These are phyloP conservation scores for Botrytis fragariae DNA, from an alignment of 2,329 filamentous ascomycete genomes.

Conservation along the genomic window DNA sequence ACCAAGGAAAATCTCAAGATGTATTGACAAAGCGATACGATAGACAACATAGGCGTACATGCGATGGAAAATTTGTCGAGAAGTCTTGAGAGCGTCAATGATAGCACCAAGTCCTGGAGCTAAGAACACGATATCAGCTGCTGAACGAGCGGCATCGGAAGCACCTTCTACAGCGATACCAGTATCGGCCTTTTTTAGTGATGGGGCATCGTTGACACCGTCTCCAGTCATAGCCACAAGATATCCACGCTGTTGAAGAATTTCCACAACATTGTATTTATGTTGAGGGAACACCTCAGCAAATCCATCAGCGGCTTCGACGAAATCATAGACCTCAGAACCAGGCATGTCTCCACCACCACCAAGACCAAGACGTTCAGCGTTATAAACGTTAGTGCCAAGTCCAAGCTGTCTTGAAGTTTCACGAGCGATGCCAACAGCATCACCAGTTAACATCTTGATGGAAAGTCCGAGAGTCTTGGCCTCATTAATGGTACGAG, in stretches of 20 bases:
- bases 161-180: slow-evolving; percentile 93
- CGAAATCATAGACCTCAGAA: slow-evolving; percentile 92
- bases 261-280: slow-evolving; percentile 93
- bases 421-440: slow-evolving; percentile 88
- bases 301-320: slow-evolving; percentile 92
- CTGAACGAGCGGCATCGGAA: slow-evolving; percentile 85
- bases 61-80: slow-evolving; percentile 91
- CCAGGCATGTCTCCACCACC: slow-evolving; percentile 90
- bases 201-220: slow-evolving; percentile 91
- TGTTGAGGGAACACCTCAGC: slow-evolving; percentile 93
- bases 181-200: slow-evolving; percentile 92
- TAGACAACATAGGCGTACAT: slow-evolving; percentile 97
- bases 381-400: slow-evolving; percentile 91
- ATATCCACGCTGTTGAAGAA: slow-evolving; percentile 89
- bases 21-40: slow-evolving; percentile 87
- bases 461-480: slow-evolving; percentile 84
- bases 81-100: slow-evolving; percentile 89
- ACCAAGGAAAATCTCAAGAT: slow-evolving; percentile 87
- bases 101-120: slow-evolving; percentile 88
- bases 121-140: slow-evolving; percentile 91
- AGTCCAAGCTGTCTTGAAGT: slow-evolving; percentile 88
- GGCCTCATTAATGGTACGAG: slow-evolving; percentile 85
- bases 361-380: slow-evolving; percentile 85
- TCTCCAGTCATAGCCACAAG: slow-evolving; percentile 96
- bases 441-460: slow-evolving; percentile 96